Base-by-base conservation (phyloP, 768 basidiomycete genomes). In the Tylopilus sp. region DNA sequence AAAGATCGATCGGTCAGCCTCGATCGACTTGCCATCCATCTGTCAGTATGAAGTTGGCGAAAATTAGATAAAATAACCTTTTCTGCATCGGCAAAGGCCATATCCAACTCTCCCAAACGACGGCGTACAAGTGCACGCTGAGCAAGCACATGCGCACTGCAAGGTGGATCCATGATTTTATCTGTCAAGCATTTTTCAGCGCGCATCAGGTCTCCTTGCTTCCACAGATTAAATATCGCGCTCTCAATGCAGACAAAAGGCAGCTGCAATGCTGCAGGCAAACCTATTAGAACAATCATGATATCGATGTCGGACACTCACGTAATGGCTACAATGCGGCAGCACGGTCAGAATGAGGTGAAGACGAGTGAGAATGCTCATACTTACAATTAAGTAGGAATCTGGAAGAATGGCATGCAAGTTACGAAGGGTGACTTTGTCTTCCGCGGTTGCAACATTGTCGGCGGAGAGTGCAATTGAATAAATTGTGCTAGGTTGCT, bases 51-150 rank as follows among this genome's bases (percentile, higher is more conserved):
- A 14, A 1, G 17, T 12, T 3, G n/a, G 17, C 1, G 26, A 21
- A 16, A 9, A 30, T 14, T 14, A 5, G 0, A 0, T 2, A 6
- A 21, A 4, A 1, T 30, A 22, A 60, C 58, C 48, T 19, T n/a
- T 33, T 34, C 50, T 0, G 52, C 56, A 26, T 59, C 57, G 3
- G 48, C 38, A 12, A 53, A 24, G 11, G 55, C 55, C 14, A 19
- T 26, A 2, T 48, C 22, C 13, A 17, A 36, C 8, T 43, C 40
- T 5, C 34, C 24, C 16, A n/a, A 28, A 9, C 31, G 56, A 2
- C 6, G 12, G 2, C 49, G 33, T 4, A 40, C 22, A 4, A 58
- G 21, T 2, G 54, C 22, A 1, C 49, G 57, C 6, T 48, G 34
- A 30, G 57, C 54, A 1, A 52, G 57, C 14, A 42, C 22, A 5